Base-by-base conservation (phyloP, 805 yeast genomes). In the Teunomyces tritomae region DNA sequence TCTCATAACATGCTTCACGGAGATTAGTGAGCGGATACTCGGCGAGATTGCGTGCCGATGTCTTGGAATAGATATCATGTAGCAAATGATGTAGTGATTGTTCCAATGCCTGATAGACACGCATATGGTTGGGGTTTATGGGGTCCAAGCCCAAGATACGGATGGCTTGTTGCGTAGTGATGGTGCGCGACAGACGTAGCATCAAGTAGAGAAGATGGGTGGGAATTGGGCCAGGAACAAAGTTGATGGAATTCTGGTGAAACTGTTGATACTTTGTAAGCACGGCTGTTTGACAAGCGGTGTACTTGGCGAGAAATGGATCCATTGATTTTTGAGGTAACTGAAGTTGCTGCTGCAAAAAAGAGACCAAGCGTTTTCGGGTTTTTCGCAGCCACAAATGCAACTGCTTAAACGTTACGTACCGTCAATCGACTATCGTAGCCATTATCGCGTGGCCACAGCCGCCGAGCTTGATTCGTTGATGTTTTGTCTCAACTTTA, bases 1-100 rank as follows among this genome's bases (percentile, higher is more conserved):
- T 54, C 17, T 53, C 49, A 43, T 63, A 65, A 44, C 60, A 55
- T 1, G 59, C 49, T 3, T 58, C 53, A 24, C 61, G 58, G 7
- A 65, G 27, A 41, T 63, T 59, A 2, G 70, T 61, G 35, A 65
- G 40, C 1, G 68, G 68, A 46, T 58, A 51, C 4, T 61, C 58
- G 28, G 28, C 14, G 16, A 37, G 29, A 16, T 20, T 20, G 3
- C 10, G n/a, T 9, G 29, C 27, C 11, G 28, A 16, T 8, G 40
- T 37, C 8, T 37, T 37, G n/a, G 40, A 5, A 26, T 26, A 37
- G 16, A 37, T 24, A 7, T 37, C 29, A 13, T n/a, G 11, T 9
- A 37, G 29, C 6, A 37, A 3, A 4, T 24, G 29, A 2, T 6
- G 6, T 7, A 37, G 29, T 3, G 13, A 20, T 4, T n/a, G n/a